Evolutionary conservation across 176 grass and related monocot species (phyloP).

Genomic region (Eragrostis curvula): DNA sequence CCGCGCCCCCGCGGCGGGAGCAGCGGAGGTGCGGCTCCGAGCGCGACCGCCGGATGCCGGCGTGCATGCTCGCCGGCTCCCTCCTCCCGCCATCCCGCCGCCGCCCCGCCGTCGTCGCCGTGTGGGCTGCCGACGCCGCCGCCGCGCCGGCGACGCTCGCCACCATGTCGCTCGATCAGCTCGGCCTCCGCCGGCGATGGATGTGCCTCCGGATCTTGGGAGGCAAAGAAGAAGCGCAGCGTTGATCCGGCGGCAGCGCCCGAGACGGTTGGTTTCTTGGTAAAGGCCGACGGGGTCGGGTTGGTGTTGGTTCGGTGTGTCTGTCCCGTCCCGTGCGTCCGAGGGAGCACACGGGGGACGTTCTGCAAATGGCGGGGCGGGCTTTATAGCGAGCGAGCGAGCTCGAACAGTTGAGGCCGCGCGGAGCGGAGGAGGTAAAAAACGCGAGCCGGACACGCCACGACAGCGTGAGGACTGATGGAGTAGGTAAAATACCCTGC

Average conservation of each 20-base stretch:
- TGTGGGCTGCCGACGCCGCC: constrained; percentile 7
- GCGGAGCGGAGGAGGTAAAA: background rate
- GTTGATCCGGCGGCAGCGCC: no score
- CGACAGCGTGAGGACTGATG: constrained; percentile 31
- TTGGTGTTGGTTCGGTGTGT: background rate
- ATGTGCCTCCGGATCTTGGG: background rate
- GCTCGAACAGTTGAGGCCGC: no score
- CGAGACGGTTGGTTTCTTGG: constrained; percentile 10
- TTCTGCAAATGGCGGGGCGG: constrained; percentile 17
- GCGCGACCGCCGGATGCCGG: constrained; percentile 65
- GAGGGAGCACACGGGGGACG: constrained; percentile 7
- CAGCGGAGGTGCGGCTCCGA: constrained; percentile 76
- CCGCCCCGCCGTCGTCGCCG: constrained; percentile 2
- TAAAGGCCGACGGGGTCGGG: background rate
- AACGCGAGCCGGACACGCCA: constrained; percentile 7
- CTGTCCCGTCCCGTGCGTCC: constrained; percentile 1
- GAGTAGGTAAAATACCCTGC: constrained; percentile 7
- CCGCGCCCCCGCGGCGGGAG: constrained; percentile 44
- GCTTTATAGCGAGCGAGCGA: constrained; percentile 23
- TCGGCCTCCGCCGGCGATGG: background rate
- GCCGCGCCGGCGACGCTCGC: constrained; percentile 43
- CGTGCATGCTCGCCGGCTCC: constrained; percentile 52
- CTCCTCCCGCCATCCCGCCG: constrained; percentile 9
- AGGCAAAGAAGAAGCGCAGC: background rate
- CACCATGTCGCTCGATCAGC: constrained; percentile 46